Evolutionary conservation across 2,329 filamentous ascomycete genomes (phyloP), one percentile per base, ranked within the genome.

Genomic region (Lasiodiplodia gonubiensis): DNA sequence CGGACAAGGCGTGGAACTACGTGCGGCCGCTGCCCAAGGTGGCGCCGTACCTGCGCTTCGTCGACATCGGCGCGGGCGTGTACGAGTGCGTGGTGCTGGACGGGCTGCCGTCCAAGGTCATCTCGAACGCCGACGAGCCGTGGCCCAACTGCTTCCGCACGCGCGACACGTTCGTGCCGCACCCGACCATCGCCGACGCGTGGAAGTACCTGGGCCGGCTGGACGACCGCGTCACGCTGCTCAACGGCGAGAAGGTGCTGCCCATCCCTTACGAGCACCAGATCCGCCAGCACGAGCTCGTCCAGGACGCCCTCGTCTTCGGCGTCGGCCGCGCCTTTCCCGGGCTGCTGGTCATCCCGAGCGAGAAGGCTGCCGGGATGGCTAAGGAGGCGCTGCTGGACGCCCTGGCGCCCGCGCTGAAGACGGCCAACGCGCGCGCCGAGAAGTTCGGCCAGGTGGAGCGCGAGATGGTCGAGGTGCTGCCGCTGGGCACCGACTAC

Each of bases 1-100:
- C 42, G 42, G 88, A 90, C 73, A 83, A 82, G 51, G 83, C 80
- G 3, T 90, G 88, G 88, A 85, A 88, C 71, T 90, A 88, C 69
- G 75, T 89, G n/a, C 78, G 83, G 2, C 78, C 81, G 0, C 73
- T 80, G 1, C 75, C 79, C 0, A 71, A 74, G 16, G 76, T 83
- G 3, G 75, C 77, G 37, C 77, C 79, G 1, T 86, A 42, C 33
- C 30, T 67, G 33, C 25, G 48, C 14, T 60, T 67, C 37, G 55
- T 60, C 8, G 39, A 46, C n/a, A 23, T 46, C 11, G 65, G 55
- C 1, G 48, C 52, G n/a, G 55, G 48, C 16, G 46, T 54, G 11
- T 67, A 25, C 30, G 65, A 67, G 33, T 67, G 54, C n/a, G 54
- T 67, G 16, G 54, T 82, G 52, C 70, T 75, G 4, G 73, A 76